Percentiles rank a stretch among this genome's conserved stretches.
Conservation (phyloP, 331 rosid genomes). For the Malus hybrid region DNA sequence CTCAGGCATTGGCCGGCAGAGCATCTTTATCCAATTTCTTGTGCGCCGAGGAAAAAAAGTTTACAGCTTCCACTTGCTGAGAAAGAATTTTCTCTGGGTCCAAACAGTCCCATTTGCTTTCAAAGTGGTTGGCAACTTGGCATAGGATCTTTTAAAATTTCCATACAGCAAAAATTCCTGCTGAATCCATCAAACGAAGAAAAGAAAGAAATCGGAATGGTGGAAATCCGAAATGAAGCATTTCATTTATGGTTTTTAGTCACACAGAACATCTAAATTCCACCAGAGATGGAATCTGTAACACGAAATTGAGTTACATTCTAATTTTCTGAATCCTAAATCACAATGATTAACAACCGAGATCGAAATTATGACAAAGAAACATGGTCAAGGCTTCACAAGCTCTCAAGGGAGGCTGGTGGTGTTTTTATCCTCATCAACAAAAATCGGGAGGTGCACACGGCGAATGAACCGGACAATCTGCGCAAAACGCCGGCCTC, state of each 20-base stretch:
- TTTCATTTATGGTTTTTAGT: not conserved
- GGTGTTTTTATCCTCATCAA: not conserved
- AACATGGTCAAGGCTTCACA: not conserved
- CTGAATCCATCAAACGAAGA: not conserved
- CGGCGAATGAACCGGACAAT: constrained; percentile 9
- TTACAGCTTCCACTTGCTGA: constrained; percentile 11
- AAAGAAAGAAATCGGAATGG: not conserved
- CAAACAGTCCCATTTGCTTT: not conserved
- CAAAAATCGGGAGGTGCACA: not conserved
- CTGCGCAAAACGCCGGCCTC: not conserved
- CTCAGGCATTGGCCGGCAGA: constrained; percentile 1
- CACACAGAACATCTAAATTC: not conserved
- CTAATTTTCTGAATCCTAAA: not conserved
- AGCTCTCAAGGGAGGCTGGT: not conserved
- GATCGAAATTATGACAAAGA: not conserved
- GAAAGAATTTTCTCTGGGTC: not conserved
- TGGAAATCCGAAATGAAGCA: not conserved
- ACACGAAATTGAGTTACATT: not conserved
- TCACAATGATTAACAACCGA: not conserved
- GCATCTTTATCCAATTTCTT: constrained; percentile 20
- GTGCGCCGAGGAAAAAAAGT: not conserved
- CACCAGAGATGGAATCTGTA: not conserved
- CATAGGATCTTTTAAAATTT: not conserved
- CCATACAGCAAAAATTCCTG: not conserved
- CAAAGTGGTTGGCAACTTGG: not conserved